phyloP scores from a whole-genome alignment of 768 basidiomycete species.

The Amanita muscaria region DNA sequence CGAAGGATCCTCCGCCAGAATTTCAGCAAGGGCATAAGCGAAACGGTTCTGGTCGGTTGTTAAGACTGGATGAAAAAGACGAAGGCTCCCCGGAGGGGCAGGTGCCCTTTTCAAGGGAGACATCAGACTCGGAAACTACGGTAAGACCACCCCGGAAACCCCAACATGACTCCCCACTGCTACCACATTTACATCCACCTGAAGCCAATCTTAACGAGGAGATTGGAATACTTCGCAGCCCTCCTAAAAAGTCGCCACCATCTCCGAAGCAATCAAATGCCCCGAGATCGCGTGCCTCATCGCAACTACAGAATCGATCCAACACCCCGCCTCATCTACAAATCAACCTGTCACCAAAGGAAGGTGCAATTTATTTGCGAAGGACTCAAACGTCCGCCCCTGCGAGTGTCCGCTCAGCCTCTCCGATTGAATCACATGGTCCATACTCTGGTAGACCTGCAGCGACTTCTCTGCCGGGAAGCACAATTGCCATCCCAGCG shows the following conservation, averaged over 20 bases:
- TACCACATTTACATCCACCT: conserved; percentile 58
- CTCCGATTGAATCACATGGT: conserved; percentile 34
- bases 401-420: conserved; percentile 43
- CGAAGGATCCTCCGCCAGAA: conserved; percentile 20
- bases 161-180: conserved; percentile 51
- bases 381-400: conserved; percentile 59
- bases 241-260: conserved; percentile 28
- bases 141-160: conserved; percentile 28
- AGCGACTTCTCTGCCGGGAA: conserved; percentile 37
- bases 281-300: conserved; percentile 50
- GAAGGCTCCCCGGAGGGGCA: conserved; percentile 22
- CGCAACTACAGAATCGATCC: conserved; percentile 35
- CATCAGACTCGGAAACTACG: not conserved
- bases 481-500: conserved; percentile 24
- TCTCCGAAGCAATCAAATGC: conserved; percentile 42
- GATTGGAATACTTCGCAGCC: conserved; percentile 24
- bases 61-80: conserved; percentile 21
- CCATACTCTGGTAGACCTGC: conserved; percentile 8
- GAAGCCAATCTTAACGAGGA: conserved; percentile 21
- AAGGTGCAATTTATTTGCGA: conserved; percentile 64
- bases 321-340: conserved; percentile 30
- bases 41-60: conserved; percentile 42
- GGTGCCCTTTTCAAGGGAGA: conserved; percentile 1
- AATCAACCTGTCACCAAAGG: conserved; percentile 50
- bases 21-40: conserved; percentile 35